phyloP scores from a whole-genome alignment of 306 rosid genomes.

The Senna siamea region DNA sequence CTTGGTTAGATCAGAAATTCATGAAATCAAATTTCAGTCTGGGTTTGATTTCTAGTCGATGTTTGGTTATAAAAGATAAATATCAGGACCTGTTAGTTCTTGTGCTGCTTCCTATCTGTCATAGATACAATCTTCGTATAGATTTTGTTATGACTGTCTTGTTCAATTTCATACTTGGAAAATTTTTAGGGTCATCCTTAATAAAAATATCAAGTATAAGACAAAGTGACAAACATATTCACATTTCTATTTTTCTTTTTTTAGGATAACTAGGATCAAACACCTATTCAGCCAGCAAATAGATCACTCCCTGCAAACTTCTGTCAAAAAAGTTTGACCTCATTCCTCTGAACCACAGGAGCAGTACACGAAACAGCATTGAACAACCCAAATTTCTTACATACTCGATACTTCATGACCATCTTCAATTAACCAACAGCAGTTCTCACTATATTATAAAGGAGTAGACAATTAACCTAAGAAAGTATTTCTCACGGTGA shows the following conservation, averaged over 20 bases:
- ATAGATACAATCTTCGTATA: neutral
- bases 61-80: neutral
- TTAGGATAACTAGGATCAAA: too few relatives aligned
- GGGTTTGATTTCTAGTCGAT: neutral
- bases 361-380: too few relatives aligned
- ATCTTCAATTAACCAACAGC: slow-evolving; percentile 21
- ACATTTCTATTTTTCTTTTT: too few relatives aligned
- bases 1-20: neutral
- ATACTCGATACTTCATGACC: neutral
- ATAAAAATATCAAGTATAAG: neutral
- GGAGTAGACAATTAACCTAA: neutral
- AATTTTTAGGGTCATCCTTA: neutral
- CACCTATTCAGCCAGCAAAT: neutral
- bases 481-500: slow-evolving; percentile 20
- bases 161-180: neutral
- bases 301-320: too few relatives aligned
- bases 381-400: too few relatives aligned
- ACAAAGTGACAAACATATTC: too few relatives aligned
- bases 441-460: neutral
- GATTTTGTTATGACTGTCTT: neutral
- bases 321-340: neutral
- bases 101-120: neutral
- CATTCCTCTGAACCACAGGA: neutral
- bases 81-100: neutral
- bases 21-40: too few relatives aligned